These are phyloP conservation scores for Amphicarpaea edgeworthii DNA, from an alignment of 306 rosid genomes.

Conservation along the genomic window DNA sequence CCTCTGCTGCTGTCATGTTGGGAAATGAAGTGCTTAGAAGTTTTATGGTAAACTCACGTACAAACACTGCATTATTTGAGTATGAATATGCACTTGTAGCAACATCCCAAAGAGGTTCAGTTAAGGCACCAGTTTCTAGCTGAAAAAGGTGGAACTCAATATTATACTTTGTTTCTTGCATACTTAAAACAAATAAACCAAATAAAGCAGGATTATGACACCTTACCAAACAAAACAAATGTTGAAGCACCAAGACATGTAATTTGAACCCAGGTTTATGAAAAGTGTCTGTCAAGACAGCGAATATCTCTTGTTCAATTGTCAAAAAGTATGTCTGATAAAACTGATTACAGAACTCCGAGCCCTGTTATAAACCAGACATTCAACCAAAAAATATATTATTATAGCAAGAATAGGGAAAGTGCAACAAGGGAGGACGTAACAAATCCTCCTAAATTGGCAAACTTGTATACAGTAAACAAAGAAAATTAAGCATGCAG, in stretches of 20 bases:
- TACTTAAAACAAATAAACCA: neutral
- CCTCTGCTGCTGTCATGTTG: constrained; percentile 95
- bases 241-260: constrained; percentile 97
- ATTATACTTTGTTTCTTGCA: neutral
- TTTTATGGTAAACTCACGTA: constrained; percentile 89
- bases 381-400: constrained; percentile 7
- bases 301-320: constrained; percentile 93
- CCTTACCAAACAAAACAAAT: constrained; percentile 87
- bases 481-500: constrained; percentile 26
- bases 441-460: constrained; percentile 5
- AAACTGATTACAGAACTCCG: constrained; percentile 96
- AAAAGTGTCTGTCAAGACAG: constrained; percentile 93
- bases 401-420: neutral
- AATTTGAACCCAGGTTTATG: constrained; percentile 99
- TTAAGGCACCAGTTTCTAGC: constrained; percentile 82
- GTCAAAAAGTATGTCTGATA: constrained; percentile 78
- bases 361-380: constrained; percentile 59
- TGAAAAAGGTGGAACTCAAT: constrained; percentile 46
- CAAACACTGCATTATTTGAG: constrained; percentile 75
- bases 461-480: neutral
- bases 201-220: constrained; percentile 29
- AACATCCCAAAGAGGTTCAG: constrained; percentile 94
- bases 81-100: constrained; percentile 66
- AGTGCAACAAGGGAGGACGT: neutral
- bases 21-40: constrained; percentile 94